Percentiles rank a stretch among this genome's conserved stretches.
phyloP scores from a whole-genome alignment of 192 early-diverging fungal genomes.

The Obelidium mucronatum region DNA sequence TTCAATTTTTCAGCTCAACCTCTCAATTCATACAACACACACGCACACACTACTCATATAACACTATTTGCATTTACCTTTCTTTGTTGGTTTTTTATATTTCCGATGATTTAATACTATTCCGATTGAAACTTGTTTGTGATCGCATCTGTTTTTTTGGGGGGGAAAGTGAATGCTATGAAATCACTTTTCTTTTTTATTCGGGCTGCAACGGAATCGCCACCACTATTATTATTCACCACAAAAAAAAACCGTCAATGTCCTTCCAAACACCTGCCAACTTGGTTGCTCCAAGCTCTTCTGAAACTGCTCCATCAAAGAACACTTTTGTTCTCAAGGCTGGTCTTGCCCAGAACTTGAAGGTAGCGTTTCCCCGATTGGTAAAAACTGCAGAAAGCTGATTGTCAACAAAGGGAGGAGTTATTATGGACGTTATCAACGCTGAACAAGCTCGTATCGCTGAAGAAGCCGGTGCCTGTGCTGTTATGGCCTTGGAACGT shows the following conservation, averaged over 20 bases:
- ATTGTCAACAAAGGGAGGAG: constrained; percentile 76
- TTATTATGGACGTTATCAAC: constrained; percentile 99
- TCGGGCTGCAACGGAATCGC: neutral
- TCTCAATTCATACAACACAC: too few relatives aligned
- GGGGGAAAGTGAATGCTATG: neutral
- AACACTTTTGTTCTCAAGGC: constrained; percentile 86
- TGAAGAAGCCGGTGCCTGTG: constrained; percentile 95
- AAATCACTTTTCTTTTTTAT: neutral
- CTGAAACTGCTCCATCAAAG: constrained; percentile 26
- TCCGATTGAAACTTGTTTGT: neutral
- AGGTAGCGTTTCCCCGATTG: constrained; percentile 62
- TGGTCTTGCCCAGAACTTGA: constrained; percentile 97
- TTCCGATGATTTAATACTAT: neutral
- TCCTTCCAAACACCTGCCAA: constrained; percentile 68
- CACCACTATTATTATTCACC: neutral
- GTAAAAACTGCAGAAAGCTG: neutral
- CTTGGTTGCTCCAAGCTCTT: constrained; percentile 54
- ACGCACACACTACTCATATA: too few relatives aligned
- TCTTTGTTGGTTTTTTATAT: too few relatives aligned
- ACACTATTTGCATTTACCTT: too few relatives aligned
- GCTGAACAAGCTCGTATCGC: constrained; percentile 98
- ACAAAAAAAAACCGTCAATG: constrained; percentile 34
- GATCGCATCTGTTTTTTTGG: neutral
- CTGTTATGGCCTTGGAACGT: constrained; percentile 97
- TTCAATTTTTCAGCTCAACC: too few relatives aligned